phyloP scores from a whole-genome alignment of 2,329 filamentous ascomycete genomes.

The Epichloe sibirici region DNA sequence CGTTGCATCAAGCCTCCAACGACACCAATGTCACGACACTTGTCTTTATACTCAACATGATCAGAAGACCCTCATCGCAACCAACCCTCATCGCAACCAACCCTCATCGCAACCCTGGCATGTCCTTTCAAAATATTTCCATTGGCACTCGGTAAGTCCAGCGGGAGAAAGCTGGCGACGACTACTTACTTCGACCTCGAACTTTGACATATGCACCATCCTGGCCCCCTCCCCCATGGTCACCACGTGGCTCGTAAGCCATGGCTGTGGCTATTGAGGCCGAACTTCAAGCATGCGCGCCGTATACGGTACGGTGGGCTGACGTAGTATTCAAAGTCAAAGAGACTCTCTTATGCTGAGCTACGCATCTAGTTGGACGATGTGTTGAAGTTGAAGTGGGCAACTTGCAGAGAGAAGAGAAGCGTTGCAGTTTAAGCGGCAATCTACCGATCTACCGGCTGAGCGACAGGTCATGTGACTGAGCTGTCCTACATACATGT shows the following conservation, averaged over 20 bases:
- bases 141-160: not conserved
- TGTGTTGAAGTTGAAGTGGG: not conserved
- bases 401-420: not conserved
- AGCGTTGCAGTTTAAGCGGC: constrained; percentile 5
- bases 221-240: constrained; percentile 31
- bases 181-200: constrained; percentile 38
- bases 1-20: not conserved
- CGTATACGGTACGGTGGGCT: not conserved
- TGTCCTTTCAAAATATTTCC: not conserved
- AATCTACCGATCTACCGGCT: constrained; percentile 7
- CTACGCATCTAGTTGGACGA: not conserved
- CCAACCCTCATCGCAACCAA: too few relatives aligned
- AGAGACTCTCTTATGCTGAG: not conserved
- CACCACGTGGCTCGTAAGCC: constrained; percentile 43
- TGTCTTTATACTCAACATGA: not conserved
- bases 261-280: constrained; percentile 19
- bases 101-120: not conserved
- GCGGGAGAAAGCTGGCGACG: constrained; percentile 1
- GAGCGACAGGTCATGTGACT: constrained; percentile 5
- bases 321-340: not conserved
- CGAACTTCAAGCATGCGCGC: constrained; percentile 5
- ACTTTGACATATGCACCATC: constrained; percentile 35
- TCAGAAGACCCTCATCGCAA: not conserved
- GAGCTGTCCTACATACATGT: not conserved
- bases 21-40: not conserved